phyloP scores from a whole-genome alignment of 495 filamentous ascomycete species.

The Neurospora sp. region DNA sequence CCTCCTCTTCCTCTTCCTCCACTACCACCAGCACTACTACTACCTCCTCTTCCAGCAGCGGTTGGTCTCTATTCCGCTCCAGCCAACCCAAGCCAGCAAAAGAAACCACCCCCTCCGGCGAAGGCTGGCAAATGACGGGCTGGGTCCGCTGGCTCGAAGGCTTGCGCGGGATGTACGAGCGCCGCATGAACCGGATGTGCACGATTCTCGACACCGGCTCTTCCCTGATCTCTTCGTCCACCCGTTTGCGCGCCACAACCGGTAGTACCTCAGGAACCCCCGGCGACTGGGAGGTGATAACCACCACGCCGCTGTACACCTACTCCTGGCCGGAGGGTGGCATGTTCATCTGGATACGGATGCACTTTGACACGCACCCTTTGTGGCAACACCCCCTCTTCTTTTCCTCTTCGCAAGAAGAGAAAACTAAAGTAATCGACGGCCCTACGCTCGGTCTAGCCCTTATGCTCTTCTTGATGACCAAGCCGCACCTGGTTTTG shows the following conservation, averaged over 20 bases:
- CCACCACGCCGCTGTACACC: conserved; percentile 57
- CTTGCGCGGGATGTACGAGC: conserved; percentile 69
- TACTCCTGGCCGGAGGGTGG: conserved; percentile 77
- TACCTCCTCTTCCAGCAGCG: conserved; percentile 11
- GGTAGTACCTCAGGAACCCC: not conserved
- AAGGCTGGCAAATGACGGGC: conserved; percentile 70
- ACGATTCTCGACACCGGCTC: conserved; percentile 53
- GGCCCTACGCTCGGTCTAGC: conserved; percentile 42
- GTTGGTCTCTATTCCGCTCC: not conserved
- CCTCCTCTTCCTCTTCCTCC: conserved; percentile 20
- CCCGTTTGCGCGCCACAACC: conserved; percentile 16
- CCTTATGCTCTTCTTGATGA: conserved; percentile 65
- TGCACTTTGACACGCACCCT: conserved; percentile 62
- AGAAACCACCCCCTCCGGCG: not conserved
- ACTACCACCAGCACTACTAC: conserved; percentile 10
- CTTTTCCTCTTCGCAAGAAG: not conserved
- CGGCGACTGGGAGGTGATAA: conserved; percentile 58
- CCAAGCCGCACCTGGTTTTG: conserved; percentile 55
- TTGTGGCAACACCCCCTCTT: conserved; percentile 33
- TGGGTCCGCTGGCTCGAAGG: conserved; percentile 87
- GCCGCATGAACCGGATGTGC: conserved; percentile 72
- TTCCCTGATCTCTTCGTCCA: conserved; percentile 43
- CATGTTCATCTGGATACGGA: conserved; percentile 82
- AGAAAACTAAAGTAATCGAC: conserved; percentile 11
- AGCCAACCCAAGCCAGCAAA: not conserved